Evolutionary conservation across 2,329 filamentous ascomycete genomes (phyloP), one percentile per base, ranked within the genome.

Genomic region (Monilinia fructicola): DNA sequence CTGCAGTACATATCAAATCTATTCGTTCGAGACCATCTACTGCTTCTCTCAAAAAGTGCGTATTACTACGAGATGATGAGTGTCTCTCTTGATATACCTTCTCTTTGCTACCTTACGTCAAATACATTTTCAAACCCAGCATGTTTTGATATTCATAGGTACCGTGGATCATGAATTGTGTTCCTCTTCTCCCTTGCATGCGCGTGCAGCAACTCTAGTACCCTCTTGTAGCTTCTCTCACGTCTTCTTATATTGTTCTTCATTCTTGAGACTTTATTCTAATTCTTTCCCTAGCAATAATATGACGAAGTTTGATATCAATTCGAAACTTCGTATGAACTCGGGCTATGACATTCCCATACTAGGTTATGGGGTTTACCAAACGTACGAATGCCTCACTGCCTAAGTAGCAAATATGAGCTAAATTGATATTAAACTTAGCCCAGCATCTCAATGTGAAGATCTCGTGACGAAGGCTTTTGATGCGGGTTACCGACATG

Each of bases 341-440:
- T 87, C 85, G 21, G 86, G 86, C 52, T 82, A 87, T 75, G 82
- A 87, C 23, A 88, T 89, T 53, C 86, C 86, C 11, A 71, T 82
- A 10, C 77, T 89, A 1, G 86, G 85, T 42, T 88, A 83, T 74
- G 86, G 85, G 23, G 78, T 79, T 48, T 80, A 78, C 55, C 77
- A 80, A 76, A 79, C 77, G 78, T 79, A 73, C 40, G 71, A 64
- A 64, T 18, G 50, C 26, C 23, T 14, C 44, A 61, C n/a, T 16
- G 38, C 18, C 35, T 38, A 52, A 35, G 5, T 35, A 7, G 5
- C 6, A 42, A 14, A 16, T 9, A 44, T 35, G 31, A 40, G 52
- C 28, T 60, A 56, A 28, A 56, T 66, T 72, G 23, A 67, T n/a
- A 67, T 58, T 14, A 60, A 54, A 44, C 48, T n/a, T 63, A 85